Evolutionary conservation across 1,139 yeast species (phyloP).

Genomic region (Suhomyces ambrosiae): DNA sequence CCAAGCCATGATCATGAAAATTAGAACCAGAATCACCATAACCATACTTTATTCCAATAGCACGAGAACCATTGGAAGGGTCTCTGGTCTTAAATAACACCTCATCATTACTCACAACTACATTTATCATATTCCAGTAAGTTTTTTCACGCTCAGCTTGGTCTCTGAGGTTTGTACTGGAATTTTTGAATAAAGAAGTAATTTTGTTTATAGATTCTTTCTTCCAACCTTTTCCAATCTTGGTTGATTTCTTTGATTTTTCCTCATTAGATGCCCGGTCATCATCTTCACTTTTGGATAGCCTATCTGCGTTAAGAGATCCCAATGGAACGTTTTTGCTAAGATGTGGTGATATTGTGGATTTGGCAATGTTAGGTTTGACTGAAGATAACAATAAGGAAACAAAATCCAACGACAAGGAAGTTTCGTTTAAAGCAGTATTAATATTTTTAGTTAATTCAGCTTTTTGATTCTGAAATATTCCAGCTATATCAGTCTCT

Average conservation of each 20-base stretch:
- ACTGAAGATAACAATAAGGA: slow-evolving; percentile 80
- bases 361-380: slow-evolving; percentile 80
- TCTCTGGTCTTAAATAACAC: slow-evolving; percentile 71
- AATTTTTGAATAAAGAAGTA: slow-evolving; percentile 50
- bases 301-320: slow-evolving; percentile 69
- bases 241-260: slow-evolving; percentile 29
- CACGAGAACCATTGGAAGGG: slow-evolving; percentile 45
- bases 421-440: slow-evolving; percentile 83
- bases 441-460: slow-evolving; percentile 59
- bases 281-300: slow-evolving; percentile 31
- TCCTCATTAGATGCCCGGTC: slow-evolving; percentile 18
- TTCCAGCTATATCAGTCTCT: slow-evolving; percentile 8
- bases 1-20: slow-evolving; percentile 69
- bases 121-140: slow-evolving; percentile 70
- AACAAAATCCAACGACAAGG: slow-evolving; percentile 83
- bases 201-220: slow-evolving; percentile 65
- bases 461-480: slow-evolving; percentile 55
- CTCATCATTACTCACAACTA: slow-evolving; percentile 60
- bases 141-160: slow-evolving; percentile 64
- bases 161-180: slow-evolving; percentile 52
- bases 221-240: slow-evolving; percentile 85
- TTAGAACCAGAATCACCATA: slow-evolving; percentile 89
- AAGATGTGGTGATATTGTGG: slow-evolving; percentile 88
- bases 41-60: slow-evolving; percentile 83
- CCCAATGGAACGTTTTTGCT: slow-evolving; percentile 78